A percentile compares a stretch with the other conserved stretches of the same genome.
Conservation (phyloP, 1,284 basidiomycete species). For the Austroboletus niveus region DNA sequence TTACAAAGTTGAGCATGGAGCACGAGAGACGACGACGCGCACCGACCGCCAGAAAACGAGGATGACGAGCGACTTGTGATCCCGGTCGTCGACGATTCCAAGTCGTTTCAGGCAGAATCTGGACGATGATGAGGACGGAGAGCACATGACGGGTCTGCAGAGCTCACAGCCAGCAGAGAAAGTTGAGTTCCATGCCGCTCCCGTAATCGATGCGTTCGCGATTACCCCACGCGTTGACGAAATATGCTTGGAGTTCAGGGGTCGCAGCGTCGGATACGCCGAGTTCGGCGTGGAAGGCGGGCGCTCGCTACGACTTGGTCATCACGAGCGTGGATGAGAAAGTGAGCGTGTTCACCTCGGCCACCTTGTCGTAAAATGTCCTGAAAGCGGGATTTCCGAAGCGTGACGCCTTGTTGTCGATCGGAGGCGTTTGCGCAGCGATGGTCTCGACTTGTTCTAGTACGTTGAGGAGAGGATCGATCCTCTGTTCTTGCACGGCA, state of each 20-base stretch:
- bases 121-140: neutral
- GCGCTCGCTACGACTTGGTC: constrained; percentile 37
- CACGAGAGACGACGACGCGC: neutral
- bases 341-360: constrained; percentile 49
- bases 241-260: constrained; percentile 76
- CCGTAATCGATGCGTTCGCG: constrained; percentile 94
- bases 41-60: constrained; percentile 87
- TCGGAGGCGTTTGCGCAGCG: constrained; percentile 74
- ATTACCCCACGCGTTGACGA: constrained; percentile 91
- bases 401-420: constrained; percentile 87
- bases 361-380: constrained; percentile 84
- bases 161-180: constrained; percentile 92
- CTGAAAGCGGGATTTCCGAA: constrained; percentile 99
- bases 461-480: constrained; percentile 58
- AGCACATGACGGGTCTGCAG: neutral
- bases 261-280: constrained; percentile 57
- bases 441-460: constrained; percentile 69
- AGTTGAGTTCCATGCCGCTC: constrained; percentile 98
- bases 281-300: constrained; percentile 58
- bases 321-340: neutral
- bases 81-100: constrained; percentile 62
- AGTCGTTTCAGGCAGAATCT: constrained; percentile 84
- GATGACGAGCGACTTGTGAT: constrained; percentile 79
- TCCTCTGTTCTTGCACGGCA: constrained; percentile 46
- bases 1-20: constrained; percentile 1